Percentiles rank a stretch among this genome's conserved stretches.
Conservation (phyloP, 768 basidiomycete genomes). For the Leccinum pellstonianum region DNA sequence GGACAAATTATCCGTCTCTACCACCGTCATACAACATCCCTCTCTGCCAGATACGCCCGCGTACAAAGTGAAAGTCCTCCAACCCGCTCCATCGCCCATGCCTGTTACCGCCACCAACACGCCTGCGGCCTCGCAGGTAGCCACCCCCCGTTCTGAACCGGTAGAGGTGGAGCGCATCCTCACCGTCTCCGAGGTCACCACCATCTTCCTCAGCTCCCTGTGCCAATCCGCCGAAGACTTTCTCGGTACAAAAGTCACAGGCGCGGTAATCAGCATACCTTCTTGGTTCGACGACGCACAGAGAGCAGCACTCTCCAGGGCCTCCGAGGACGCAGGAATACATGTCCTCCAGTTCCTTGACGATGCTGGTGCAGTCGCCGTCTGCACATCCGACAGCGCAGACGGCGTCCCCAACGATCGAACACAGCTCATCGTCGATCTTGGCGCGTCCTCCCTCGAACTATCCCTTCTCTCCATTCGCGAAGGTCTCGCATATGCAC, state of each 20-base stretch:
- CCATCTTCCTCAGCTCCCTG: slow-evolving; percentile 83
- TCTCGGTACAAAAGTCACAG: slow-evolving; percentile 73
- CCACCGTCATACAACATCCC: slow-evolving; percentile 77
- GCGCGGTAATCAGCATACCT: slow-evolving; percentile 84
- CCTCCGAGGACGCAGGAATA: slow-evolving; percentile 79
- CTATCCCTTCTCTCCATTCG: slow-evolving; percentile 72
- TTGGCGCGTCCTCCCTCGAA: slow-evolving; percentile 72
- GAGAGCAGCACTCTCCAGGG: slow-evolving; percentile 65
- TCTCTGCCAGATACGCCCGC: slow-evolving; percentile 69
- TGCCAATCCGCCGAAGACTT: slow-evolving; percentile 88
- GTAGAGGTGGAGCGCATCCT: slow-evolving; percentile 64
- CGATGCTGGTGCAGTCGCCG: slow-evolving; percentile 73
- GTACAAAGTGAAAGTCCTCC: slow-evolving; percentile 80
- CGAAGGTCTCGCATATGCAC: slow-evolving; percentile 66
- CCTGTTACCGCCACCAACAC: slow-evolving; percentile 55
- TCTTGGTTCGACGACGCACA: slow-evolving; percentile 70
- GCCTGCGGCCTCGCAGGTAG: slow-evolving; percentile 62
- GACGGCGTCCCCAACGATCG: slow-evolving; percentile 54
- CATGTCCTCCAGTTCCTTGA: slow-evolving; percentile 84
- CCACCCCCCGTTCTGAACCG: slow-evolving; percentile 77
- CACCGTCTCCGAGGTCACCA: slow-evolving; percentile 78
- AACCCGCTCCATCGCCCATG: slow-evolving; percentile 71
- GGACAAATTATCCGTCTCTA: slow-evolving; percentile 50
- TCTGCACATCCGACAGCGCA: slow-evolving; percentile 49
- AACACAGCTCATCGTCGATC: slow-evolving; percentile 77